Conservation (phyloP, 768 basidiomycete genomes). For the Cystofilobasidium capitatum region DNA sequence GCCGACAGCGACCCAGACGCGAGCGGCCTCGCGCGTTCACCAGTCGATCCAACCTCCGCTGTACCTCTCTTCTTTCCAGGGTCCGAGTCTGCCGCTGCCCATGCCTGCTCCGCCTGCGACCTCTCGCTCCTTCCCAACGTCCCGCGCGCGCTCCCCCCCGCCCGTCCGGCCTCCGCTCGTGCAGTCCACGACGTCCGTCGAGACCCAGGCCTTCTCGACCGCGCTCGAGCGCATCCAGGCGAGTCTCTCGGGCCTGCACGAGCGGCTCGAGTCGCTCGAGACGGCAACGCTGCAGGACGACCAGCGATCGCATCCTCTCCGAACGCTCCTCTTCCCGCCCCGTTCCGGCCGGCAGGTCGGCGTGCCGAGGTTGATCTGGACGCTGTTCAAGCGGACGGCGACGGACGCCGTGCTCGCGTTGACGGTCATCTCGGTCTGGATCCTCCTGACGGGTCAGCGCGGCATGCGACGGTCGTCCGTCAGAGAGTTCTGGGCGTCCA, state of each 20-base stretch:
- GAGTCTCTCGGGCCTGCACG: conserved; percentile 17
- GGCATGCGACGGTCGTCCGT: conserved; percentile 1
- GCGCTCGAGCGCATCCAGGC: conserved; percentile 21
- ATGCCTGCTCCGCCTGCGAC: not conserved
- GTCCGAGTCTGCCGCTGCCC: not conserved
- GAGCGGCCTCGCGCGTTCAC: not conserved
- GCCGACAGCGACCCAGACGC: not conserved
- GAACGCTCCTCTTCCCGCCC: conserved; percentile 13
- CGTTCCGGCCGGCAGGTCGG: not conserved
- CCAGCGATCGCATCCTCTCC: conserved; percentile 11
- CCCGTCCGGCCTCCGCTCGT: not conserved
- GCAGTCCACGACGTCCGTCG: not conserved
- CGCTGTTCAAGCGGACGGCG: not conserved
- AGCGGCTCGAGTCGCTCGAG: conserved; percentile 17
- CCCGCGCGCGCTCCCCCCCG: not conserved
- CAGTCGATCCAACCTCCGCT: not conserved
- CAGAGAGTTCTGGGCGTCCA: not conserved
- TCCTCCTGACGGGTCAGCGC: not conserved
- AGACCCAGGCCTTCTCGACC: not conserved
- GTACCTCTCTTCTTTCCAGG: not conserved
- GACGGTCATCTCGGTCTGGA: not conserved
- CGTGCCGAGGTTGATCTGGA: not conserved
- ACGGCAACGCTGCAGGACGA: not conserved
- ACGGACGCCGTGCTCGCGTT: not conserved
- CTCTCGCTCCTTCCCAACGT: not conserved